Percentiles rank a stretch among this genome's conserved stretches.
These are phyloP conservation scores for Cercospora zeina DNA, from an alignment of 2,329 filamentous ascomycete genomes.

Conservation along the genomic window DNA sequence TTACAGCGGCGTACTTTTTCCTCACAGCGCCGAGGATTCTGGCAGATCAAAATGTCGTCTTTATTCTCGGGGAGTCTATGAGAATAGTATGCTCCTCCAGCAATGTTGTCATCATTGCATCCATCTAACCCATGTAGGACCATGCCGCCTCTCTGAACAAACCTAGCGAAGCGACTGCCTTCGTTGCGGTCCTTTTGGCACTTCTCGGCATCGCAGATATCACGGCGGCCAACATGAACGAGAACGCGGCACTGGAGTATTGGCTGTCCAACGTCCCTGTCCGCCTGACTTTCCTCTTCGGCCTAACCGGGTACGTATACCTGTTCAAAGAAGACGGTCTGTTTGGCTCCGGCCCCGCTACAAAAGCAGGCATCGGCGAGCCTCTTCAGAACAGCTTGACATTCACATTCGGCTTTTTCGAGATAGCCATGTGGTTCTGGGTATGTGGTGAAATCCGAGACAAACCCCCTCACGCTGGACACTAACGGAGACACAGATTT, in stretches of 20 bases:
- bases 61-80: constrained; percentile 79
- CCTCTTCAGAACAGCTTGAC: constrained; percentile 79
- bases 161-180: constrained; percentile 66
- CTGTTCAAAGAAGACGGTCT: constrained; percentile 58
- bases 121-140: constrained; percentile 50
- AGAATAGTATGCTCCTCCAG: constrained; percentile 62
- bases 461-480: background rate
- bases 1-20: constrained; percentile 82
- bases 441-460: constrained; percentile 44
- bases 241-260: constrained; percentile 48
- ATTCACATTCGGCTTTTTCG: constrained; percentile 81
- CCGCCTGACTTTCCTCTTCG: constrained; percentile 64
- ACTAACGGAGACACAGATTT: constrained; percentile 46
- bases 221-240: constrained; percentile 48
- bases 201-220: constrained; percentile 55
- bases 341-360: constrained; percentile 37
- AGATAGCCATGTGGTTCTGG: constrained; percentile 87
- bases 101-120: background rate
- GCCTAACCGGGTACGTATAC: constrained; percentile 64
- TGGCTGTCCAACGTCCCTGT: constrained; percentile 59
- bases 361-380: constrained; percentile 49
- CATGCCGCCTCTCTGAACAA: constrained; percentile 66
- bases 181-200: constrained; percentile 69
- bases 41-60: constrained; percentile 77
- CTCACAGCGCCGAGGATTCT: constrained; percentile 70